Evolutionary conservation across 1,284 basidiomycete genomes (phyloP), one percentile per base, ranked within the genome.

Genomic region (Mixia osmundae): DNA sequence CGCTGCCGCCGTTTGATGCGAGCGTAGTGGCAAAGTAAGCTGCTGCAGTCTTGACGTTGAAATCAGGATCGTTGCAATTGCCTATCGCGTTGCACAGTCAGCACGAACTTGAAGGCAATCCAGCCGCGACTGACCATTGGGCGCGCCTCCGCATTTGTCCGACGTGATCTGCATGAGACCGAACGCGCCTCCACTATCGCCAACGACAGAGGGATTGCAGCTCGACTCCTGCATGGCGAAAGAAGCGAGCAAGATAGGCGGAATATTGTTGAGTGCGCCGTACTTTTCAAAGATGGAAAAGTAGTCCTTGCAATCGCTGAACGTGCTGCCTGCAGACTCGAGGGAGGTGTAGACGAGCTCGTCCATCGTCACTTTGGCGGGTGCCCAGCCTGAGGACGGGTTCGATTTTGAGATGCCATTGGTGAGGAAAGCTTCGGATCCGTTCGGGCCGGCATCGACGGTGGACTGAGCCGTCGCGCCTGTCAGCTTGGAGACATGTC

Each of bases 141-240:
- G 56, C 57, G 3, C 72, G 69, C 0, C 71, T 71, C 38, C 60
- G 49, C 79, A 87, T 57, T 85, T 85, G 47, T 76, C 75, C 31
- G 59, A 53, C 11, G 73, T 75, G 47, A 83, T 64, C 57, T 87
- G 79, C 76, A 7, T 11, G 36, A 66, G 44, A 29, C 79, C 82
- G 47, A 75, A 69, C 53, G 83, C 80, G 36, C 77, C 76, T 8
- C 62, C 75, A 4, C 37, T 30, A 15, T 71, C 73, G 39, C 82
- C 79, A 30, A 69, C 61, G 4, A 65, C 67, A 18, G 57, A 41
- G 2, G 71, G 25, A 11, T 30, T 30, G 40, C 40, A 42, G 16
- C 32, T 61, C 25, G 68, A 71, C 56, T 76, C 74, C 54, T 75
- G 71, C 70, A 87, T 74, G 24, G 79, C 78, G 45, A 87, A 75